A percentile compares a stretch with the other conserved stretches of the same genome.
Evolutionary conservation across 306 rosid genomes (phyloP).

Genomic region (Dryas octopetala): DNA sequence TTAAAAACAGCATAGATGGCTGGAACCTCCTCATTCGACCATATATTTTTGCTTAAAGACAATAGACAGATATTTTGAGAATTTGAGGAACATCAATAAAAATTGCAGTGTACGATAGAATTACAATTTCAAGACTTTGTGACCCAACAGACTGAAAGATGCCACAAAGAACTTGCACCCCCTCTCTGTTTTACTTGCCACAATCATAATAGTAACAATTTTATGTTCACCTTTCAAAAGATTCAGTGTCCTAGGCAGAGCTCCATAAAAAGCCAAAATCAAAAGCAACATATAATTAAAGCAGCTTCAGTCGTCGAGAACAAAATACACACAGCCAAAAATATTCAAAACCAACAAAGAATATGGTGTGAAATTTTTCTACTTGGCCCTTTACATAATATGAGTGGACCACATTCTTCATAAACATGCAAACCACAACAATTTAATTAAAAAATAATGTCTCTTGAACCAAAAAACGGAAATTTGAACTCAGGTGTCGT

Average conservation of each 20-base stretch:
- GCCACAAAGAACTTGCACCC: too few relatives aligned
- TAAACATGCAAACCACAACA: conserved; percentile 27
- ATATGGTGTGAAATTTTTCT: conserved; percentile 24
- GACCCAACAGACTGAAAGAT: too few relatives aligned
- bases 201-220: background rate
- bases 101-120: too few relatives aligned
- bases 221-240: background rate
- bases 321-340: conserved; percentile 36
- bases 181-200: background rate
- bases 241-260: background rate
- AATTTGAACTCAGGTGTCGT: conserved; percentile 50
- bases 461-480: background rate
- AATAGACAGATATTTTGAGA: too few relatives aligned
- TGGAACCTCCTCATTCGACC: too few relatives aligned
- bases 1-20: too few relatives aligned
- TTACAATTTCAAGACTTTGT: too few relatives aligned
- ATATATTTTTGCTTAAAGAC: too few relatives aligned
- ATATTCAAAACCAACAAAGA: conserved; percentile 25
- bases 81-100: too few relatives aligned
- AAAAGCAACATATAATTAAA: conserved; percentile 10
- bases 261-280: background rate
- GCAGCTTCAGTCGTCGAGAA: conserved; percentile 20
- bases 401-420: conserved; percentile 16
- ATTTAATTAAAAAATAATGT: conserved; percentile 21
- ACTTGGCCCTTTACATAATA: conserved; percentile 22